Base-by-base conservation (phyloP, 495 filamentous ascomycete genomes). In the Oleoguttula mirabilis region DNA sequence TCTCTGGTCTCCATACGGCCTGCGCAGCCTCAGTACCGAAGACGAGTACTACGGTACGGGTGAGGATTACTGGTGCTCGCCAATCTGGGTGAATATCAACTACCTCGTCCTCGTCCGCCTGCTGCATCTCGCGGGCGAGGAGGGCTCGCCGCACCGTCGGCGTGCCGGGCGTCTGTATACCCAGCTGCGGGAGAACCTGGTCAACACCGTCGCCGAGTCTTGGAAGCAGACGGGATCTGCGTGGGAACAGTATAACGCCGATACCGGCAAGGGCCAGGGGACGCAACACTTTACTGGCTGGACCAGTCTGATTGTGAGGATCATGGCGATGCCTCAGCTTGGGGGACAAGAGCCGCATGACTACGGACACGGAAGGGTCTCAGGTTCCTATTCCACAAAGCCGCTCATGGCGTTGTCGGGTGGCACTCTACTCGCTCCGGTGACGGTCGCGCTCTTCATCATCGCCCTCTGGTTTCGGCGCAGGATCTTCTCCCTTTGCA, bases 221-320 rank as follows among this genome's bases (percentile, higher is more conserved):
- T 98, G 90, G 90, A 70, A 79, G 58, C 71, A 80, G 47, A 98
- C 90, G 0, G 87, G 88, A n/a, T 98, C 95, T 61, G 90, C 92
- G 8, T 98, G 92, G 92, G 90, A 98, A 59, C 90, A 98, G 63
- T 98, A 95, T 63, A 87, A 94, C 60, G 82, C 88, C 0, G 84
- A 94, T 47, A 94, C 81, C 3, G 90, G 90, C 35, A 71, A 73
- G 41, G 90, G 90, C 24, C 92, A 96, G 67, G 73, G 90, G 36
- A 96, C 87, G 17, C 87, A 94, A 65, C 90, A 96, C 66, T 98
- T 98, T 59, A 92, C 88, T 12, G 90, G 90, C 41, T 98, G 90
- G 90, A 98, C 92, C 34, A 92, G 84, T 60, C 66, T 95, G 60
- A 88, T 96, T 48, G 88, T 96, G 31, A 95, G 94, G 69, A 83